These are phyloP conservation scores for Chrysanthemum makinoi DNA, from an alignment of 129 eudicot genomes.

Conservation along the genomic window DNA sequence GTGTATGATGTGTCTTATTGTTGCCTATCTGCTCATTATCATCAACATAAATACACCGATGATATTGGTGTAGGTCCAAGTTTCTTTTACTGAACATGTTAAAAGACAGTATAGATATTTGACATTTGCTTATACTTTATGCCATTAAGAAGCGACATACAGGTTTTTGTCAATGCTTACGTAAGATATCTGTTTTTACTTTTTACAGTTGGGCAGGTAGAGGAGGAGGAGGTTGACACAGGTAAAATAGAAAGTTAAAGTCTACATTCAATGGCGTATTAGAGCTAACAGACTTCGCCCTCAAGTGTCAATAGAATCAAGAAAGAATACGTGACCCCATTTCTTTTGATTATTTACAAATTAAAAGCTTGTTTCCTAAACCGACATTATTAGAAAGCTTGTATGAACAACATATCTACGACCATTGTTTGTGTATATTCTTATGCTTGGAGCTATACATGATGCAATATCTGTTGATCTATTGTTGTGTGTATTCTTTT, in stretches of 20 bases:
- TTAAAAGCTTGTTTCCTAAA: neutral
- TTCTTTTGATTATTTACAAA: neutral
- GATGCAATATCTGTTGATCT: too few species aligned
- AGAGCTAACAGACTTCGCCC: conserved; percentile 9
- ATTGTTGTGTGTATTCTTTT: too few species aligned
- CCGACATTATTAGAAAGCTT: neutral
- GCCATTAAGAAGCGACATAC: neutral
- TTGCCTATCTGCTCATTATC: conserved; percentile 1
- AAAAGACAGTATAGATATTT: neutral
- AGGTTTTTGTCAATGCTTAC: neutral
- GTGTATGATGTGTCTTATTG: neutral
- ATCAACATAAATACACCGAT: neutral
- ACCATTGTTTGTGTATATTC: conserved; percentile 7
- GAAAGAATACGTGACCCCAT: conserved; percentile 5
- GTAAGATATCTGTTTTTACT: conserved; percentile 4
- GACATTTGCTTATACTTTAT: neutral
- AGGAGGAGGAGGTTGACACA: conserved; percentile 30
- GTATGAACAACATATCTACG: neutral
- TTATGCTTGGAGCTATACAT: neutral
- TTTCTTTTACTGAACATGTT: neutral
- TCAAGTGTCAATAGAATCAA: conserved; percentile 5
- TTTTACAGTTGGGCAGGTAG: conserved; percentile 34
- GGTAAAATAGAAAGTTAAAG: conserved; percentile 13
- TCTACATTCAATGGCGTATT: conserved; percentile 10
- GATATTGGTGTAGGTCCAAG: neutral